phyloP scores from a whole-genome alignment of 176 grass and related monocot species.

The Tillandsia fasciculata region DNA sequence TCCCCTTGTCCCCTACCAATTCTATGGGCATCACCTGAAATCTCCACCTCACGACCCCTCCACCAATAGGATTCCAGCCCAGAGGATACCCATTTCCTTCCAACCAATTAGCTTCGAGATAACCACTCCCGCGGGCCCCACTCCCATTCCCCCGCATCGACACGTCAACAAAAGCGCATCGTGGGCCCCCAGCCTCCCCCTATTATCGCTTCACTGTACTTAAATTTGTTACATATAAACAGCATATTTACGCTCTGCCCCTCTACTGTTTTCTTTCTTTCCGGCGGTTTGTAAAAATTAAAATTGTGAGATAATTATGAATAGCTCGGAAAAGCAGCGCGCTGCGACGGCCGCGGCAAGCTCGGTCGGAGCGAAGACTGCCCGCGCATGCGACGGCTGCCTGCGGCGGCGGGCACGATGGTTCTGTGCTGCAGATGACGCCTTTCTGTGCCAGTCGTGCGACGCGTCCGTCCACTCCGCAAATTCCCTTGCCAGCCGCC shows the following conservation, averaged over 20 bases:
- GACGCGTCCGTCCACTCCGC: slow-evolving; percentile 82
- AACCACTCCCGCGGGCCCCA: slow-evolving; percentile 30
- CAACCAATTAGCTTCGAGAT: slow-evolving; percentile 64
- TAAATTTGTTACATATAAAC: slow-evolving; percentile 10
- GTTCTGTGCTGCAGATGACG: slow-evolving; percentile 74
- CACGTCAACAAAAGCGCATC: slow-evolving; percentile 41
- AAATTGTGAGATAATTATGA: not conserved
- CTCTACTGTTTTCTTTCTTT: slow-evolving; percentile 8
- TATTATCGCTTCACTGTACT: not conserved
- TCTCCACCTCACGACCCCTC: slow-evolving; percentile 31
- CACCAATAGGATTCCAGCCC: slow-evolving; percentile 48
- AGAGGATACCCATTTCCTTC: slow-evolving; percentile 31
- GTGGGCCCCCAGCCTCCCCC: slow-evolving; percentile 11
- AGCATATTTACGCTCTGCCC: not conserved
- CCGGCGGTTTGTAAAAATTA: not conserved
- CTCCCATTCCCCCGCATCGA: not conserved
- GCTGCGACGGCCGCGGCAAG: slow-evolving; percentile 15
- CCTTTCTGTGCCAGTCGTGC: slow-evolving; percentile 68
- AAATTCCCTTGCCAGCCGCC: slow-evolving; percentile 70
- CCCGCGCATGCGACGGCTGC: slow-evolving; percentile 69
- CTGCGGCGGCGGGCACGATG: slow-evolving; percentile 62
- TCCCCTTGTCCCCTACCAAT: too few species aligned
- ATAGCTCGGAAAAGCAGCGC: not conserved
- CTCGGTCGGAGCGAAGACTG: slow-evolving; percentile 46
- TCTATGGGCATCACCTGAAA: slow-evolving; percentile 34